These are phyloP conservation scores for Botryosphaeria dothidea DNA, from an alignment of 2,329 filamentous ascomycete species.

Conservation along the genomic window DNA sequence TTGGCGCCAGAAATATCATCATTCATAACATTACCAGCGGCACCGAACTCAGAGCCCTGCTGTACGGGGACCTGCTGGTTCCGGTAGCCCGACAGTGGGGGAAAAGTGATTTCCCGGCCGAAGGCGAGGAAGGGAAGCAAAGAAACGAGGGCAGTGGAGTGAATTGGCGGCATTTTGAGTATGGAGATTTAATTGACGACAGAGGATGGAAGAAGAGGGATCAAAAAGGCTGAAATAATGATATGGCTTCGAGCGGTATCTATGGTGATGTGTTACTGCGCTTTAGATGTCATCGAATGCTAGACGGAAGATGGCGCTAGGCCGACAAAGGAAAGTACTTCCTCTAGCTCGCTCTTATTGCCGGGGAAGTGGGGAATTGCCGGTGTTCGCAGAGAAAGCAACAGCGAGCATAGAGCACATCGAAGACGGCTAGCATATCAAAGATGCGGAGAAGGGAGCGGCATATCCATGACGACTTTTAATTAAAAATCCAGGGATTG, in stretches of 20 bases:
- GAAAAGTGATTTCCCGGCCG: slow-evolving; percentile 45
- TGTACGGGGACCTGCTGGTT: slow-evolving; percentile 30
- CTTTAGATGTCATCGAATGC: not conserved
- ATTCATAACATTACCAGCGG: slow-evolving; percentile 21
- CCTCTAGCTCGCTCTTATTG: not conserved
- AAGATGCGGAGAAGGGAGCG: too few species aligned
- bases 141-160: not conserved
- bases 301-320: not conserved
- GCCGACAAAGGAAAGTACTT: not conserved
- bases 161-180: not conserved
- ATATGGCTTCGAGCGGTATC: not conserved
- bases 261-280: not conserved
- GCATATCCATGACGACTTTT: too few species aligned
- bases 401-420: not conserved
- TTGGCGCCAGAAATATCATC: slow-evolving; percentile 33
- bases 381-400: not conserved
- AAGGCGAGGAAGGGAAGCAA: too few species aligned
- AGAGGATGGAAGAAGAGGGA: too few species aligned
- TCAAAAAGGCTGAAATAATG: too few species aligned
- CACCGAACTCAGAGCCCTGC: slow-evolving; percentile 14
- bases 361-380: not conserved
- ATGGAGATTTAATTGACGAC: not conserved
- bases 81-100: slow-evolving; percentile 39
- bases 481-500: too few species aligned
- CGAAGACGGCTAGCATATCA: not conserved